A percentile compares a stretch with the other conserved stretches of the same genome.
phyloP scores from a whole-genome alignment of 2,329 filamentous ascomycete species.

The Penicillium sp. region DNA sequence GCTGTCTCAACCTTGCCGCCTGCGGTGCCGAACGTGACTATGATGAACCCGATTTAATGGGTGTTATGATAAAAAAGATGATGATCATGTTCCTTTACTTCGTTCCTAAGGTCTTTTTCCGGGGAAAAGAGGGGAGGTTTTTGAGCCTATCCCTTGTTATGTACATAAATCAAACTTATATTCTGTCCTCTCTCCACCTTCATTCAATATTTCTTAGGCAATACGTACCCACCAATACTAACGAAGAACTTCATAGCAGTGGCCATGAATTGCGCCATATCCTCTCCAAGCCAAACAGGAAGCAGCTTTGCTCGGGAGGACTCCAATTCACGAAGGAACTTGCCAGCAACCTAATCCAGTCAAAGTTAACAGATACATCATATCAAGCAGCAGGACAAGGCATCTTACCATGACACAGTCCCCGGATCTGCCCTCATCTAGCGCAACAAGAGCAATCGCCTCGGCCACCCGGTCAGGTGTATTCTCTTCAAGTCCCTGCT shows the following conservation, averaged over 20 bases:
- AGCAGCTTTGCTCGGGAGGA: conserved; percentile 13
- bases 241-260: conserved; percentile 25
- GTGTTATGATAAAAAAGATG: conserved; percentile 20
- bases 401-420: conserved; percentile 29
- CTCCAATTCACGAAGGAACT: conserved; percentile 27
- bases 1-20: conserved; percentile 13
- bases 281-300: conserved; percentile 24
- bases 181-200: neutral
- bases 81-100: conserved; percentile 3
- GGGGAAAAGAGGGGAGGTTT: neutral
- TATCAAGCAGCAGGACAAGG: neutral
- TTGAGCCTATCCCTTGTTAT: conserved; percentile 3
- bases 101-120: neutral
- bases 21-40: conserved; percentile 35
- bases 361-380: neutral
- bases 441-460: conserved; percentile 45
- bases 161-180: conserved; percentile 9
- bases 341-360: conserved; percentile 23
- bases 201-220: conserved; percentile 15
- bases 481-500: conserved; percentile 48
- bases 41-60: conserved; percentile 42
- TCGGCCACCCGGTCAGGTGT: conserved; percentile 48
- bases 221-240: conserved; percentile 30
- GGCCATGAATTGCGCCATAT: conserved; percentile 24
- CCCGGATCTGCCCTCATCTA: conserved; percentile 36